A percentile compares a stretch with the other conserved stretches of the same genome.
Conservation (phyloP, 352 stramenopile species). For the Globisporangium apiculatum region DNA sequence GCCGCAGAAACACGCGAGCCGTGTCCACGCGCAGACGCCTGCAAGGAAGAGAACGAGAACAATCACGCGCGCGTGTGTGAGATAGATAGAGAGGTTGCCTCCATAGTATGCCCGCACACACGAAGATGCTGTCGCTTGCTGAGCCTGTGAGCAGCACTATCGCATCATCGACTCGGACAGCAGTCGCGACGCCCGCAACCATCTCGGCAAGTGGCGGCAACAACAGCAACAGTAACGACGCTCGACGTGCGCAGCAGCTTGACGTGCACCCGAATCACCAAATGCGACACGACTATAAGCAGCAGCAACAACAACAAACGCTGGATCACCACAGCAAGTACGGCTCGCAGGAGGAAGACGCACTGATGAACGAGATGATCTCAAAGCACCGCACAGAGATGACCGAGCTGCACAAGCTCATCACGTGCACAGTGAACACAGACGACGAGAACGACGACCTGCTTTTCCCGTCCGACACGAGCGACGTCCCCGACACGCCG, state of each 20-base stretch:
- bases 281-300: not conserved
- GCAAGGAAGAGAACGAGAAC: too few relatives aligned
- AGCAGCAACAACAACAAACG: slow-evolving; percentile 1
- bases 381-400: slow-evolving; percentile 45
- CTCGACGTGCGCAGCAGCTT: too few relatives aligned
- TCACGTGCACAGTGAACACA: slow-evolving; percentile 14
- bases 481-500: slow-evolving; percentile 16
- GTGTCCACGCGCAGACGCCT: too few relatives aligned
- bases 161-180: not conserved
- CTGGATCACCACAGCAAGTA: slow-evolving; percentile 5
- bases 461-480: slow-evolving; percentile 7
- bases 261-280: too few relatives aligned
- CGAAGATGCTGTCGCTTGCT: slow-evolving; percentile 6
- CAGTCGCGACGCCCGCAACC: not conserved
- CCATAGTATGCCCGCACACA: slow-evolving; percentile 5
- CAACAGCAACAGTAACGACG: not conserved
- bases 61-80: not conserved
- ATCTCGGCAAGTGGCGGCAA: not conserved
- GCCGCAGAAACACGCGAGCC: slow-evolving; percentile 2
- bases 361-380: slow-evolving; percentile 44
- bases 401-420: slow-evolving; percentile 45
- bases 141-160: slow-evolving; percentile 2
- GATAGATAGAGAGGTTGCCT: not conserved
- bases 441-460: slow-evolving; percentile 18
- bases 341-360: slow-evolving; percentile 28